Conservation (phyloP, 176 grass and related monocot species). For the Musa itinerans region DNA sequence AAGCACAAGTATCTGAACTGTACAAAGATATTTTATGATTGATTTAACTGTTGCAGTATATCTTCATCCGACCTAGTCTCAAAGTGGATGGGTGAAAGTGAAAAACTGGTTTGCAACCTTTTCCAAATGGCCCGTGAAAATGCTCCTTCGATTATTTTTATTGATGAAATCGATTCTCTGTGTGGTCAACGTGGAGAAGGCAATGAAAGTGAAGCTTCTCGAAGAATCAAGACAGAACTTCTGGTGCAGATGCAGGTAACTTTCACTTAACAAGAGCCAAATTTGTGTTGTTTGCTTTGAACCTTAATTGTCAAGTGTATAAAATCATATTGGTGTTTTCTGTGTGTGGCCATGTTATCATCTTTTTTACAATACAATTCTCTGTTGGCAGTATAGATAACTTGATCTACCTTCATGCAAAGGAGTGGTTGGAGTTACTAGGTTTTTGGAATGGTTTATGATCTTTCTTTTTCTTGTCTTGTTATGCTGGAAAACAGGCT, state of each 20-base stretch:
- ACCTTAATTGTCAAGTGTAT: background rate
- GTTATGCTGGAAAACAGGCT: no score
- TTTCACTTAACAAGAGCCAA: background rate
- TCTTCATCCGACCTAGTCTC: constrained; percentile 99
- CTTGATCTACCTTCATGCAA: no score
- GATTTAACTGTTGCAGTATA: constrained; percentile 55
- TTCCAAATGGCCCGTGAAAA: constrained; percentile 98
- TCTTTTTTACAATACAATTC: no score
- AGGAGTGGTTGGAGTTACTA: no score
- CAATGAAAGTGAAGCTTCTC: constrained; percentile 95
- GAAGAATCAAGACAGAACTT: constrained; percentile 97
- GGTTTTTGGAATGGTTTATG: no score
- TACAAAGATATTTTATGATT: background rate
- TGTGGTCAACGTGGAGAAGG: constrained; percentile 93
- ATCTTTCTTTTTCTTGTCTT: no score
- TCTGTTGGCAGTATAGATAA: no score
- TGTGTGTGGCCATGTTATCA: no score
- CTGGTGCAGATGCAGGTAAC: constrained; percentile 97
- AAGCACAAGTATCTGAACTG: no score
- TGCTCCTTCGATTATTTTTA: constrained; percentile 87
- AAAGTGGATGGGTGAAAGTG: constrained; percentile 99
- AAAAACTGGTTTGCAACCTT: constrained; percentile 90
- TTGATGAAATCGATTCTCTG: constrained; percentile 98
- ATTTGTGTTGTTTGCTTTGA: background rate
- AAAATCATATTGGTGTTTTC: no score